These are phyloP conservation scores for Barbarea vulgaris DNA, from an alignment of 345 rosid species.

Conservation along the genomic window DNA sequence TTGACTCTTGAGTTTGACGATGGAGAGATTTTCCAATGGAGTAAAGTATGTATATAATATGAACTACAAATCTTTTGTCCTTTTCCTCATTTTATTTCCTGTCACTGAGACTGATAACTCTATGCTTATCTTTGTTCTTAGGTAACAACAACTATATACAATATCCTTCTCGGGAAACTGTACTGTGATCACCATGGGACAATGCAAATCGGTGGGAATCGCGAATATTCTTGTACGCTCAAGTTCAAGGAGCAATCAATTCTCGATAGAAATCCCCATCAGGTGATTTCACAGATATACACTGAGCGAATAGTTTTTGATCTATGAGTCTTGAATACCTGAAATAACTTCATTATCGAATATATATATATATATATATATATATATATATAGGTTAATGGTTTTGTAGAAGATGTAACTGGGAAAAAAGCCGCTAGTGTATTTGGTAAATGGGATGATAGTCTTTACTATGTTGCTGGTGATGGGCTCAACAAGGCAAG, in stretches of 20 bases:
- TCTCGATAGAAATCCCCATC: conserved; percentile 92
- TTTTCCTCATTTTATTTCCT: conserved; percentile 13
- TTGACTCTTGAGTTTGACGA: conserved; percentile 91
- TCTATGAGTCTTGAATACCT: not conserved
- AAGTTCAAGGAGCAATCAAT: conserved; percentile 91
- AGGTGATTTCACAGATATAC: conserved; percentile 48
- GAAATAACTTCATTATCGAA: conserved; percentile 2
- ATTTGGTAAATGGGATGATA: conserved; percentile 95
- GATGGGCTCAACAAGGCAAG: conserved; percentile 54
- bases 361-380: conserved; percentile 14
- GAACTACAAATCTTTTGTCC: not conserved
- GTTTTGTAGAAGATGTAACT: conserved; percentile 73
- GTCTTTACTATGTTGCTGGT: conserved; percentile 59
- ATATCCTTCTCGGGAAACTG: conserved; percentile 87
- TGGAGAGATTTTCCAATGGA: conserved; percentile 96
- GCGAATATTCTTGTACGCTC: conserved; percentile 75
- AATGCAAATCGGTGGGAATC: conserved; percentile 84
- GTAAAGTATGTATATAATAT: conserved; percentile 56
- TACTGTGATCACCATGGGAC: conserved; percentile 92
- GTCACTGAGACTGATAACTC: conserved; percentile 6
- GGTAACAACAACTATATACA: conserved; percentile 92
- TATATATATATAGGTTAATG: conserved; percentile 60
- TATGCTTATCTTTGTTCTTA: conserved; percentile 39
- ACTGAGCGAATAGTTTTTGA: not conserved
- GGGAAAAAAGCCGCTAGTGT: conserved; percentile 69